Evolutionary conservation across 2,329 filamentous ascomycete genomes (phyloP).

Genomic region (Aspergillus sergii): DNA sequence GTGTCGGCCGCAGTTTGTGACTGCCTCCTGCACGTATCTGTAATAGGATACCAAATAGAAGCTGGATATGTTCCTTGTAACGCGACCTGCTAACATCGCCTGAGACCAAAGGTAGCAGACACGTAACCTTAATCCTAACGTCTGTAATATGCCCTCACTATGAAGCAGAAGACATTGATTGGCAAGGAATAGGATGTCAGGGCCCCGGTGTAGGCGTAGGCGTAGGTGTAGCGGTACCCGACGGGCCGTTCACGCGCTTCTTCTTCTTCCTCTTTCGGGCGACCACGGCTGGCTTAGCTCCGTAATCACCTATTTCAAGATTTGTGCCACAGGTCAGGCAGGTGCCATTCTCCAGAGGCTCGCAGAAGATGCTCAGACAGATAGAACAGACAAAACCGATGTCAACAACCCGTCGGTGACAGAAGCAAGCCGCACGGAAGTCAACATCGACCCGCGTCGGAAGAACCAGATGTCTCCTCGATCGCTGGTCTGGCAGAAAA

Average conservation of each 20-base stretch:
- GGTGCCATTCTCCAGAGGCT: constrained; percentile 62
- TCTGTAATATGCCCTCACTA: neutral
- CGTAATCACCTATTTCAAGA: constrained; percentile 75
- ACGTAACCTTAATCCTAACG: neutral
- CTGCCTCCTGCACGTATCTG: constrained; percentile 9
- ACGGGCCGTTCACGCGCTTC: constrained; percentile 55
- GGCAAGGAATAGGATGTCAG: constrained; percentile 18
- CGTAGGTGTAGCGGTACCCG: constrained; percentile 62
- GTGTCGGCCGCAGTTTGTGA: neutral
- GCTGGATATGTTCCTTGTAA: constrained; percentile 7
- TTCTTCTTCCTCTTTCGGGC: constrained; percentile 75
- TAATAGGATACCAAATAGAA: constrained; percentile 15
- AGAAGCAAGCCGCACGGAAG: constrained; percentile 98
- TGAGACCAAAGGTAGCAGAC: neutral
- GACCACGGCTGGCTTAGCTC: constrained; percentile 74
- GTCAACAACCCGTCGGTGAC: constrained; percentile 87
- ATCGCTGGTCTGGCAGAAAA: constrained; percentile 73
- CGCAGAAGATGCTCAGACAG: constrained; percentile 91
- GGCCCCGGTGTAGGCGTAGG: constrained; percentile 51
- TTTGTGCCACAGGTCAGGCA: constrained; percentile 84
- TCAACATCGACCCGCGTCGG: constrained; percentile 87
- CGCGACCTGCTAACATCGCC: neutral
- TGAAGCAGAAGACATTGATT: neutral
- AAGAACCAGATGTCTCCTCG: constrained; percentile 67
- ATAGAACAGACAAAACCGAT: constrained; percentile 95